These are phyloP conservation scores for Entomortierella lignicola DNA, from an alignment of 192 early-diverging fungal genomes.

Conservation along the genomic window DNA sequence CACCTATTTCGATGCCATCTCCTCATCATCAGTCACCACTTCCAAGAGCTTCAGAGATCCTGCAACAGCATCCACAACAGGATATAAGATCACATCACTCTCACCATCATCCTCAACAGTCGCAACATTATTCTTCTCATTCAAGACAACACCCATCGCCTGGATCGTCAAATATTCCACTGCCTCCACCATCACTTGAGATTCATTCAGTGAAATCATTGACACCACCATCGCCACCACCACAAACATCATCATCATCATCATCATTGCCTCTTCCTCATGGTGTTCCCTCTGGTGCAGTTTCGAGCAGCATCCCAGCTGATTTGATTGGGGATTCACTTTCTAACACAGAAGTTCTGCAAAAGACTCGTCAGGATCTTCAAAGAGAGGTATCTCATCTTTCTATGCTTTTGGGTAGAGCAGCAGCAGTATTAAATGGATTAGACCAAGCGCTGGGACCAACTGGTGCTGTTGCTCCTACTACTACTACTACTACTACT, in stretches of 20 bases:
- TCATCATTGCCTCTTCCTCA: constrained; percentile 1
- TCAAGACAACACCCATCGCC: neutral
- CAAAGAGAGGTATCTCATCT: constrained; percentile 68
- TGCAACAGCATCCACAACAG: constrained; percentile 22
- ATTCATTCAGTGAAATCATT: neutral
- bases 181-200: neutral
- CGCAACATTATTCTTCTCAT: constrained; percentile 15
- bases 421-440: constrained; percentile 66
- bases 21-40: constrained; percentile 14
- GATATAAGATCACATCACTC: neutral
- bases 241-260: neutral
- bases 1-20: constrained; percentile 36
- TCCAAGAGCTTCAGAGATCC: constrained; percentile 43
- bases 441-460: constrained; percentile 63
- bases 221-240: neutral
- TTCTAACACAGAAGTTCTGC: constrained; percentile 54
- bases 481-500: neutral
- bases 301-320: neutral
- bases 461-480: neutral
- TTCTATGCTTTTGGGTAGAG: constrained; percentile 60
- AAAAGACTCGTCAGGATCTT: constrained; percentile 66
- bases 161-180: neutral
- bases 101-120: constrained; percentile 13
- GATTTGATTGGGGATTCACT: neutral
- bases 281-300: neutral